Evolutionary conservation across 768 basidiomycete species (phyloP), one percentile per base, ranked within the genome.

Genomic region (Pleurotus citrinopileatus): DNA sequence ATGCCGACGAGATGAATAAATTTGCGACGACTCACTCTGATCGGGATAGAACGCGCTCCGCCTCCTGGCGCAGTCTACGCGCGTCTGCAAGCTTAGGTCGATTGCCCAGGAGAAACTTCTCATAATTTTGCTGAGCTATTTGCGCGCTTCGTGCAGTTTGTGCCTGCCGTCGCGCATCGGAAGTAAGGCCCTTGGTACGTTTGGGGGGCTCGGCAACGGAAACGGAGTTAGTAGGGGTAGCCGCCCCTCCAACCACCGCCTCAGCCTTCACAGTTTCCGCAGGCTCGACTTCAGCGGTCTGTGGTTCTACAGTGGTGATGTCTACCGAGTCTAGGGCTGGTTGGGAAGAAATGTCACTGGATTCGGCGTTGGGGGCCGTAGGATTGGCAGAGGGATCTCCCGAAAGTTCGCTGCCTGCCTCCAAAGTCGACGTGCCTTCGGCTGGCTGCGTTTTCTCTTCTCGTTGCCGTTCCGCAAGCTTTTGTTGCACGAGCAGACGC

Each of bases 401-500:
- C 8, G 34, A 1, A 9, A 27, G 27, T 6, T 9, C 4, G 17
- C 7, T 28, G 17, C 22, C 10, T 3, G 1, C 3, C 20, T 34
- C 3, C 3, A 34, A 23, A 20, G 32, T 20, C 12, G 29, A 19
- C 10, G 48, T 12, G 10, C 32, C 2, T 22, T 9, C 10, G 22
- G 25, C 43, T 15, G 47, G 15, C 29, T 32, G 20, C n/a, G n/a
- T n/a, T 7, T 15, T 23, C 27, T 19, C 47, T 43, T 40, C 7
- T 27, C 27, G 36, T 34, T 53, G 54, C 12, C 51, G 57, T 38
- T 59, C 56, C 22, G 57, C 57, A 55, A 57, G 42, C 0, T 58
- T 56, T 9, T 65, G 62, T 12, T 61, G 62, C 10, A 79, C 60
- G 50, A 66, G 63, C 15, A 74, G 58, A 5, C 86, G 75, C 23